Evolutionary conservation across 345 rosid genomes (phyloP), one percentile per base, ranked within the genome.

Genomic region (Brassica nigra): DNA sequence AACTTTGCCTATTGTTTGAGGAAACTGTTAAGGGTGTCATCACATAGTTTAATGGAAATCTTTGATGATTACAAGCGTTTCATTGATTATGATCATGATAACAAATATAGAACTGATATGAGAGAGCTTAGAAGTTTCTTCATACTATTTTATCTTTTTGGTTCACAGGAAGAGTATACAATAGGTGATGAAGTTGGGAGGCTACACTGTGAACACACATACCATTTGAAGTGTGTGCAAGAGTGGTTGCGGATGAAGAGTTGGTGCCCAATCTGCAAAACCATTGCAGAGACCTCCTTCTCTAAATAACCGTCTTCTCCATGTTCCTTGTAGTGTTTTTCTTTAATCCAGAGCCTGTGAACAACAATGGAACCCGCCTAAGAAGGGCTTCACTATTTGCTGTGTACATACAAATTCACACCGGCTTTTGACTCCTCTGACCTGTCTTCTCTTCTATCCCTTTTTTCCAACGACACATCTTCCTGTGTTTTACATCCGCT

Each of bases 241-340:
- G 90, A 88, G 81, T 96, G 99, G 99, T 85, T 92, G 81, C 84
- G 89, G 84, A 80, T 92, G 74, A 96, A 93, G 89, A 96, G 90
- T 37, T 92, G 99, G 98, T 92, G 99, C 78, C 97, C 99, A 15
- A 82, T 93, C 78, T 96, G 98, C 88, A 96, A 88, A 85, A 83
- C 89, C 33, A 70, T 89, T 11, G 97, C 89, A 23, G 89, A 87
- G 49, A 58, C 85, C 63, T 80, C 88, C 1, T 76, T 87, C 0
- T 76, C 90, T 64, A 44, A 71, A 28, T 76, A 76, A 76, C 49
- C 11, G 42, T 69, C 69, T 7, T 66, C 1, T 66, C 82, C 36
- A 73, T 44, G 5, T 69, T 37, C 61, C 0, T 71, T 20, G 70
- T 61, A 74, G 44, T 7, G 20, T 66, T 29, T 55, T 4, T 16